phyloP scores from a whole-genome alignment of 345 rosid species.

The Limnanthes douglasii region DNA sequence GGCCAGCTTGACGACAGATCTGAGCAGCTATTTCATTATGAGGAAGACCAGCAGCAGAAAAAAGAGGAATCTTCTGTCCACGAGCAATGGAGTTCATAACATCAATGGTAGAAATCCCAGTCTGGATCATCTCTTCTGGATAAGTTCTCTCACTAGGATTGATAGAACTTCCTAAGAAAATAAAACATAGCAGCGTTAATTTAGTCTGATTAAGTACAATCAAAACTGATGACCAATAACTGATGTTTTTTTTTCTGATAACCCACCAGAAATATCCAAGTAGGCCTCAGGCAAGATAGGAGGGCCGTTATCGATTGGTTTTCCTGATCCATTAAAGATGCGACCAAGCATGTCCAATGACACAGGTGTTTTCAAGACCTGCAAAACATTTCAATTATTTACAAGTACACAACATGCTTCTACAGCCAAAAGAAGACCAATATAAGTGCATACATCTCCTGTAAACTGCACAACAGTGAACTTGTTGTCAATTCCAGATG shows the following conservation, averaged over 20 bases:
- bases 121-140: slow-evolving; percentile 97
- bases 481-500: slow-evolving; percentile 92
- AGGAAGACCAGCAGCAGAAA: slow-evolving; percentile 99
- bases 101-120: slow-evolving; percentile 96
- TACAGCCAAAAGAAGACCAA: slow-evolving; percentile 3
- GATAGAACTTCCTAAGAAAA: slow-evolving; percentile 69
- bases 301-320: slow-evolving; percentile 95
- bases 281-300: slow-evolving; percentile 92
- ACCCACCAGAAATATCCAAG: slow-evolving; percentile 86
- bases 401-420: not conserved
- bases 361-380: slow-evolving; percentile 95
- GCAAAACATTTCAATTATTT: slow-evolving; percentile 9
- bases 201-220: too few species aligned
- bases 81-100: slow-evolving; percentile 97
- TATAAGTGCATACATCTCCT: slow-evolving; percentile 42
- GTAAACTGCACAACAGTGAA: slow-evolving; percentile 84
- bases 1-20: slow-evolving; percentile 98
- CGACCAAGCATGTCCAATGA: slow-evolving; percentile 97
- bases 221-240: too few species aligned
- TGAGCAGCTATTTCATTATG: slow-evolving; percentile 99
- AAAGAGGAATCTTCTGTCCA: slow-evolving; percentile 96
- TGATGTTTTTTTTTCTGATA: too few species aligned
- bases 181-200: too few species aligned
- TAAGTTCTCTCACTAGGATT: slow-evolving; percentile 98
- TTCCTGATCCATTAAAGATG: slow-evolving; percentile 95